phyloP scores from a whole-genome alignment of 768 basidiomycete species.

The Pulveroboletus sp. region DNA sequence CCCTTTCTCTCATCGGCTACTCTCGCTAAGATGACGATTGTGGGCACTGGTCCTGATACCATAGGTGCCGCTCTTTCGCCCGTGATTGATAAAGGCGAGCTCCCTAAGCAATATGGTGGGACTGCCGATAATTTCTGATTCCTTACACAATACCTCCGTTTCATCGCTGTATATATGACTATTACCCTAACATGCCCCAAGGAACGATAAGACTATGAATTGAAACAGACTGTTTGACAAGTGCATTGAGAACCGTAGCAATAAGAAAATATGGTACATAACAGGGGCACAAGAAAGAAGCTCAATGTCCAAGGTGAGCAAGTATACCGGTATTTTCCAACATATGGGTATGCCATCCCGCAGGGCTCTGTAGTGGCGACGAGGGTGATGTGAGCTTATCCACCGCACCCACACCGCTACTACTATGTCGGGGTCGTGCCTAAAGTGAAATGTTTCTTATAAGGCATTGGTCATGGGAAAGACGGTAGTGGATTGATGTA shows the following conservation, averaged over 20 bases:
- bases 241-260: not conserved
- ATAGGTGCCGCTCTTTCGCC: slow-evolving; percentile 59
- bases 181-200: not conserved
- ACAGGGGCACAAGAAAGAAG: too few relatives aligned
- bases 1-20: slow-evolving; percentile 66
- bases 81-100: slow-evolving; percentile 48
- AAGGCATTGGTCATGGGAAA: too few relatives aligned
- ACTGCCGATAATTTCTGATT: slow-evolving; percentile 48
- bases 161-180: not conserved
- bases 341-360: too few relatives aligned
- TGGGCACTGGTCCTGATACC: slow-evolving; percentile 56
- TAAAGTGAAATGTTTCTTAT: too few relatives aligned
- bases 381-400: too few relatives aligned
- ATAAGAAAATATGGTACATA: not conserved
- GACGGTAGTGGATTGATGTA: too few relatives aligned
- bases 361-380: too few relatives aligned
- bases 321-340: too few relatives aligned
- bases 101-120: slow-evolving; percentile 73
- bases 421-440: too few relatives aligned
- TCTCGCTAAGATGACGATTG: slow-evolving; percentile 76
- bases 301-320: too few relatives aligned
- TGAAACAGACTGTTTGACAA: not conserved
- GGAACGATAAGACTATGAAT: not conserved
- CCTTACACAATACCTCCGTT: not conserved
- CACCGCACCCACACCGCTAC: too few relatives aligned